These are phyloP conservation scores for Angomonas desouzai DNA, from an alignment of 208 protist species.

Conservation along the genomic window DNA sequence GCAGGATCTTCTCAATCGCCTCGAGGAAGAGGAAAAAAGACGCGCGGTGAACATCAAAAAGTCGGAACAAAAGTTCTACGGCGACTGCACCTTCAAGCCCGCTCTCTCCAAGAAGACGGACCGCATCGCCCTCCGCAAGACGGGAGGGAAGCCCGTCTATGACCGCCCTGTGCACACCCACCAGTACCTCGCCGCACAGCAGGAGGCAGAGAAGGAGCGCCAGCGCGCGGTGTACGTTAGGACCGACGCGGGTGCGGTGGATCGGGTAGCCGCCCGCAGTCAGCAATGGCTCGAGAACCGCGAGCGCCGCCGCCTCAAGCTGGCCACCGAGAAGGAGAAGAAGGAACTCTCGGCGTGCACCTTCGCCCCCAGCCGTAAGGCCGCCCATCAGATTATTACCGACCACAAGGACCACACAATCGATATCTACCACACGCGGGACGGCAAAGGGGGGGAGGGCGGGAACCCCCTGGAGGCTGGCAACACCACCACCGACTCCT, in stretches of 20 bases:
- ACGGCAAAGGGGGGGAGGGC: too few species aligned
- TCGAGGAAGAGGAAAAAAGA: constrained; percentile 22
- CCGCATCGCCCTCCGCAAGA: constrained; percentile 29
- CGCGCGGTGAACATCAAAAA: constrained; percentile 22
- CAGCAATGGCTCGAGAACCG: constrained; percentile 33
- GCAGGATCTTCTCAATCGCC: constrained; percentile 22
- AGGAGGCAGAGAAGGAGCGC: constrained; percentile 14
- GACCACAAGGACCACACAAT: constrained; percentile 11
- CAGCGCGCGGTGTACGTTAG: neutral
- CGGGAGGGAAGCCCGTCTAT: constrained; percentile 30
- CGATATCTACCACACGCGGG: neutral
- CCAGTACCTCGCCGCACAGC: constrained; percentile 9
- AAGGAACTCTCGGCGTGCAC: constrained; percentile 27
- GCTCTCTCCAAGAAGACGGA: constrained; percentile 23
- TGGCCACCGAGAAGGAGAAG: constrained; percentile 12
- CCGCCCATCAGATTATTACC: constrained; percentile 8
- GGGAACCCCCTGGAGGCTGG: too few species aligned
- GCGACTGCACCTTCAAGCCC: constrained; percentile 35
- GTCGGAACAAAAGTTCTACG: constrained; percentile 18
- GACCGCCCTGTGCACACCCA: constrained; percentile 19
- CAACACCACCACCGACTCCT: neutral
- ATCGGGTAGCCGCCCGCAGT: constrained; percentile 36
- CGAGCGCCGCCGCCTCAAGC: constrained; percentile 7
- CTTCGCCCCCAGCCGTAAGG: constrained; percentile 30
- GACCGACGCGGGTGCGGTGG: constrained; percentile 5